These are phyloP conservation scores for Aspergillus eucalypticola DNA, from an alignment of 2,329 filamentous ascomycete species.

Conservation along the genomic window DNA sequence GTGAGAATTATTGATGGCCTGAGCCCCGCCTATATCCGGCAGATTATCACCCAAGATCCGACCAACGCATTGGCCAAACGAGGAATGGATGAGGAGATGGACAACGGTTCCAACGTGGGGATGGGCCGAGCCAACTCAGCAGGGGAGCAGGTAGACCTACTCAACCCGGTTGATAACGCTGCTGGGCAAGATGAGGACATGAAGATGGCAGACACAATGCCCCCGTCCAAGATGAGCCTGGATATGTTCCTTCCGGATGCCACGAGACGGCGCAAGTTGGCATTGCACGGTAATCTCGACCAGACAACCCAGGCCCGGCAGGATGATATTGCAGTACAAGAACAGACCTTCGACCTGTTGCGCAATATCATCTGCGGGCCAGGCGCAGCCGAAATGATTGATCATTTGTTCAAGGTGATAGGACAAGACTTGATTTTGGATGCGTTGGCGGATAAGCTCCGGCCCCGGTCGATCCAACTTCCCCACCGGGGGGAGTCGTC, in stretches of 20 bases:
- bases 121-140: constrained; percentile 61
- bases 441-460: constrained; percentile 76
- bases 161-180: constrained; percentile 52
- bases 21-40: constrained; percentile 75
- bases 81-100: constrained; percentile 35
- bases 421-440: constrained; percentile 78
- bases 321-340: constrained; percentile 82
- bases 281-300: constrained; percentile 67
- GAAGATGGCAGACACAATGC: constrained; percentile 39
- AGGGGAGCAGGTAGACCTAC: constrained; percentile 60
- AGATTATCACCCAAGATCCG: constrained; percentile 67
- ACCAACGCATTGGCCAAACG: constrained; percentile 30
- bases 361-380: constrained; percentile 79
- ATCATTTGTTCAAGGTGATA: constrained; percentile 74
- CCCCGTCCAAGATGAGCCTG: constrained; percentile 43
- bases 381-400: constrained; percentile 70
- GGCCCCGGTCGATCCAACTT: constrained; percentile 47
- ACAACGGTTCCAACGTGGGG: constrained; percentile 39
- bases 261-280: constrained; percentile 42
- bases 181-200: constrained; percentile 33
- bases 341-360: constrained; percentile 86
- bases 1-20: constrained; percentile 76
- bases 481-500: constrained; percentile 35
- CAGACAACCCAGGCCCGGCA: constrained; percentile 67
- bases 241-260: constrained; percentile 42